Conservation (phyloP, 495 filamentous ascomycete species). For the Penicillium daleae region DNA sequence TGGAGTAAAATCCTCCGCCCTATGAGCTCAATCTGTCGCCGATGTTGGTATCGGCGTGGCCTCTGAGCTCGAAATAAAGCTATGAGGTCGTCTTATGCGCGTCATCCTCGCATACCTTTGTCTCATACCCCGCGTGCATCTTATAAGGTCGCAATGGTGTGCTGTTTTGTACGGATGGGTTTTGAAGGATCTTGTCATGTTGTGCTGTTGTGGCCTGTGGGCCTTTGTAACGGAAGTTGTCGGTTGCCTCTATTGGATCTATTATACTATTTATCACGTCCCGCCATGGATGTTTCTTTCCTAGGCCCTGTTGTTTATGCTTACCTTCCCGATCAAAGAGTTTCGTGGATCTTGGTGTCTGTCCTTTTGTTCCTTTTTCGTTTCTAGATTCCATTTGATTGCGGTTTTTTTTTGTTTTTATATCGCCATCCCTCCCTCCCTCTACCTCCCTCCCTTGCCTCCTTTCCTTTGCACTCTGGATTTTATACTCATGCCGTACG, state of each 20-base stretch:
- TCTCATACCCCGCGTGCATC: slow-evolving; percentile 43
- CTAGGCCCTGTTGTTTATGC: slow-evolving; percentile 6
- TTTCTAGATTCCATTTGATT: slow-evolving; percentile 25
- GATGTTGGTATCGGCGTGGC: background rate
- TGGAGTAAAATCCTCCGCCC: slow-evolving; percentile 50
- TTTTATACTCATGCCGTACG: slow-evolving; percentile 1
- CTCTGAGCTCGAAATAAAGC: slow-evolving; percentile 16
- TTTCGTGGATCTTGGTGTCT: slow-evolving; percentile 20
- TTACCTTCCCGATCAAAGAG: slow-evolving; percentile 1
- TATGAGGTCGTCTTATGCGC: slow-evolving; percentile 26
- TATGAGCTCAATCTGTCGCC: background rate
- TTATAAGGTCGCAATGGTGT: slow-evolving; percentile 34
- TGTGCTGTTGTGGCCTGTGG: slow-evolving; percentile 20
- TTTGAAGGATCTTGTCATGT: slow-evolving; percentile 25
- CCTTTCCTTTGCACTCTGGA: slow-evolving; percentile 2
- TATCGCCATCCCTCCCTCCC: background rate
- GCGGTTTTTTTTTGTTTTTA: slow-evolving; percentile 1
- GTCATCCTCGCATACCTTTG: slow-evolving; percentile 25
- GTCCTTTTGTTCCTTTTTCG: slow-evolving; percentile 11
- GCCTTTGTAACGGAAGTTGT: slow-evolving; percentile 30
- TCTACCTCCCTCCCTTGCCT: background rate
- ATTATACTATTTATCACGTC: slow-evolving; percentile 14
- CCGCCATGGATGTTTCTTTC: slow-evolving; percentile 5
- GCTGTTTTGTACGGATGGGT: slow-evolving; percentile 14
- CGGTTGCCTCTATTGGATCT: slow-evolving; percentile 19